Evolutionary conservation across 352 stramenopile species (phyloP).

Genomic region (Phytopythium delawarense): DNA sequence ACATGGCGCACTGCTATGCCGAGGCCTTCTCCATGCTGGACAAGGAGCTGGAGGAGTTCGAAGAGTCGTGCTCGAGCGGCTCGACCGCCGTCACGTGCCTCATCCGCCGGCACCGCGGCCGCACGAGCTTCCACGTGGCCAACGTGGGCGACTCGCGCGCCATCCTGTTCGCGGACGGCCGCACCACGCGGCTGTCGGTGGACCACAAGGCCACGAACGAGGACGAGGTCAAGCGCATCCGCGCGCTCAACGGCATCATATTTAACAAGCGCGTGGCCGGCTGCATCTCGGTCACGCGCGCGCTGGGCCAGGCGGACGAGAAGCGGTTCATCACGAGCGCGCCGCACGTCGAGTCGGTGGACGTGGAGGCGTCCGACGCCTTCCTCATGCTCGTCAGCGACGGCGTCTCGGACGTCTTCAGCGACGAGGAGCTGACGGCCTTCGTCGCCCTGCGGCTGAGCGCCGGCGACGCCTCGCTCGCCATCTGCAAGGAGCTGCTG

Average conservation of each 20-base stretch:
- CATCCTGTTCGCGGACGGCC: constrained; percentile 48
- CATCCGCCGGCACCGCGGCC: constrained; percentile 48
- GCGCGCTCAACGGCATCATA: constrained; percentile 71
- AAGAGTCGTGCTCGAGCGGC: constrained; percentile 61
- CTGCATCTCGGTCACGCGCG: constrained; percentile 65
- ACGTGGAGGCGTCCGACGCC: constrained; percentile 38
- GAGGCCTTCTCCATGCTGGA: constrained; percentile 62
- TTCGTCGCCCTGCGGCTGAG: constrained; percentile 49
- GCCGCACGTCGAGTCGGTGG: constrained; percentile 56
- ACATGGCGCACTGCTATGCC: constrained; percentile 59
- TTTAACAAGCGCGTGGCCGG: constrained; percentile 79
- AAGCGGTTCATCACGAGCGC: constrained; percentile 75
- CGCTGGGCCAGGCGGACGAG: constrained; percentile 75
- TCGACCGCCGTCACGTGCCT: constrained; percentile 78
- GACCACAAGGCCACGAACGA: constrained; percentile 79
- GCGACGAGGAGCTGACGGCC: constrained; percentile 60
- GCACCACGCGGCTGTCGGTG: constrained; percentile 55
- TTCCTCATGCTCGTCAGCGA: constrained; percentile 82
- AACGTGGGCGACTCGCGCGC: constrained; percentile 79
- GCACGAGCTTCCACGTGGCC: constrained; percentile 67
- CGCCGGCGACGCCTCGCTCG: constrained; percentile 41
- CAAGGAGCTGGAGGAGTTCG: constrained; percentile 55
- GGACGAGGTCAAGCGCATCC: constrained; percentile 72
- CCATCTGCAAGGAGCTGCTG: constrained; percentile 59
- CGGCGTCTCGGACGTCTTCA: constrained; percentile 72